phyloP scores from a whole-genome alignment of 2,329 filamentous ascomycete genomes.

The Zymoseptoria brevis region DNA sequence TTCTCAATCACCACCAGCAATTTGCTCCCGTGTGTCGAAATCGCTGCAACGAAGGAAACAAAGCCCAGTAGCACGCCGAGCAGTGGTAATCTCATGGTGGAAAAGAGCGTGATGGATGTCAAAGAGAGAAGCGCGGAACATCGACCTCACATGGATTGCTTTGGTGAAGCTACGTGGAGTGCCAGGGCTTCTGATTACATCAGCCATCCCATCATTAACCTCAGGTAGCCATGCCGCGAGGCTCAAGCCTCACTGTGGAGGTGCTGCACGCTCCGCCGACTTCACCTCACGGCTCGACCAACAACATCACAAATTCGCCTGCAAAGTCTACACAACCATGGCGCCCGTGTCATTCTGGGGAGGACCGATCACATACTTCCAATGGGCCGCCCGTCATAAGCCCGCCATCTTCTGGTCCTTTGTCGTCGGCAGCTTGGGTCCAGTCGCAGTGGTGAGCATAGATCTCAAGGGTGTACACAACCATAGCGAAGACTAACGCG shows the following conservation, averaged over 20 bases:
- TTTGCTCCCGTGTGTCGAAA: constrained; percentile 70
- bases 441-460: constrained; percentile 36
- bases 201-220: no score
- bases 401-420: constrained; percentile 88
- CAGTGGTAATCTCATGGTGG: constrained; percentile 27
- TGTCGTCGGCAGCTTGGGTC: constrained; percentile 64
- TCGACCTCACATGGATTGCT: constrained; percentile 1
- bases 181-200: not conserved
- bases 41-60: constrained; percentile 60
- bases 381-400: constrained; percentile 80
- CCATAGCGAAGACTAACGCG: not conserved
- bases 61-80: constrained; percentile 54
- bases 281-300: constrained; percentile 8
- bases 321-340: constrained; percentile 44
- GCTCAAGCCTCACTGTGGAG: no score
- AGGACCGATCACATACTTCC: constrained; percentile 72
- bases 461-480: not conserved
- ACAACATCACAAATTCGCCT: not conserved
- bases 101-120: not conserved
- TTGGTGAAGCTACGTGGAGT: constrained; percentile 6
- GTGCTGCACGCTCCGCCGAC: not conserved
- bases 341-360: constrained; percentile 74
- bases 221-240: no score
- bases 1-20: constrained; percentile 84
- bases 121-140: constrained; percentile 31